Base-by-base conservation (phyloP, 1,139 yeast genomes). In the Kodamaea alishanica region DNA sequence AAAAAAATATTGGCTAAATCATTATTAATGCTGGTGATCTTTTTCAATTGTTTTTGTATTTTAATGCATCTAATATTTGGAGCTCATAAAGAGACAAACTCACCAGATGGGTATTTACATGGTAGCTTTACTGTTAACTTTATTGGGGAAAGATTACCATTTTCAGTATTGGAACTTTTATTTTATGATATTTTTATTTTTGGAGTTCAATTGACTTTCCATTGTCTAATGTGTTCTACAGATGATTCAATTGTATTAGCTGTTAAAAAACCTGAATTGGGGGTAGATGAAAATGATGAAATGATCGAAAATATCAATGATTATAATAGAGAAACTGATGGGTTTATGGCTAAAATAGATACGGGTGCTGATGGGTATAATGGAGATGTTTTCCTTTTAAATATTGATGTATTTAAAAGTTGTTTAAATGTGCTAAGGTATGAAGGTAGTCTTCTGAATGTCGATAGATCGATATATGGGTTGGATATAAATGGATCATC, bases 91-190 rank as follows among this genome's bases (percentile, higher is more conserved):
- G 38, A 38, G n/a, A 40, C 54, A 24, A 46, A 46, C 6, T 34
- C 48, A 9, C 28, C 48, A 2, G 60, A 54, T 22, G 49, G 49
- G 2, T 55, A 47, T 34, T 50, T 66, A 9, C 60, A 67, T 41
- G 75, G 75, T 0, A 61, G 70, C 2, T 32, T 66, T 33, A 51
- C 70, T 1, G 45, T 70, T 4, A 70, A 68, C 43, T 70, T 70
- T 42, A 67, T 70, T 11, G 76, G 76, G 0, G 76, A 71, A 41
- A 45, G 63, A 30, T 40, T 55, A 8, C 67, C 73, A 1, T 52
- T 30, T 24, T 51, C 58, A 6, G 35, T 55, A 26, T 27, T 58
- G 5, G 67, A 61, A 39, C 46, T 70, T 32, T 24, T 70, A 6
- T 7, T 47, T 2, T 53, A 56, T 24, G 76, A 71, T 42, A 26